A percentile compares a stretch with the other conserved stretches of the same genome.
Evolutionary conservation across 225 moss, liverwort and hornwort species (phyloP).

Genomic region (Thuidium tamariscinum): DNA sequence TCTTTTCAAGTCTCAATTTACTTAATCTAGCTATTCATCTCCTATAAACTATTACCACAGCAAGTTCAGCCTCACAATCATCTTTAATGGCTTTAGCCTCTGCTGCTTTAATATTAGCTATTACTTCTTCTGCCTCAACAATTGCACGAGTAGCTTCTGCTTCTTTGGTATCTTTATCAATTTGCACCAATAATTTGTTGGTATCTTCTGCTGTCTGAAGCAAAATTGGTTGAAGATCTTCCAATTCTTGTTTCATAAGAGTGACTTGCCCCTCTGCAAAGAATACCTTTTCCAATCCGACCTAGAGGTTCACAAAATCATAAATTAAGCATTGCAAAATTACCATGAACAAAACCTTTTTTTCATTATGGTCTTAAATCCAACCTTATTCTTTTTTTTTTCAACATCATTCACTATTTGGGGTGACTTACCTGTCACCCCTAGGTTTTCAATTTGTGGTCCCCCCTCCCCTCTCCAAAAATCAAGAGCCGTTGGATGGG

Average conservation of each 20-base stretch:
- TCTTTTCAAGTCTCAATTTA: not conserved
- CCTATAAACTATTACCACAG: conserved; percentile 29
- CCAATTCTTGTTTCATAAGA: conserved; percentile 68
- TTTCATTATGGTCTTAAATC: not conserved
- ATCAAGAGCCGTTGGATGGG: too few relatives aligned
- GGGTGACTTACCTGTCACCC: too few relatives aligned
- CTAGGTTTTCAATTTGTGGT: too few relatives aligned
- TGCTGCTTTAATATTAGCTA: conserved; percentile 55
- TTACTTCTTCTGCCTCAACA: conserved; percentile 60
- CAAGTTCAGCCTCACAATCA: conserved; percentile 73
- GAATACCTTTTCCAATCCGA: conserved; percentile 63
- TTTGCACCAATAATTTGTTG: conserved; percentile 30
- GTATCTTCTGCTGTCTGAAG: conserved; percentile 53
- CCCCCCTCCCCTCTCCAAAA: too few relatives aligned
- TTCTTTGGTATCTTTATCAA: conserved; percentile 56
- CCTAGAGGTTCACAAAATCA: not conserved
- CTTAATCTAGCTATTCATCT: not conserved
- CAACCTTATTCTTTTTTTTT: not conserved
- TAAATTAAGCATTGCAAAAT: not conserved
- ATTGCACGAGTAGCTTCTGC: conserved; percentile 46
- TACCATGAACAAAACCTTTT: rapidly evolving
- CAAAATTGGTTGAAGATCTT: conserved; percentile 57
- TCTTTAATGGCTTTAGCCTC: conserved; percentile 73
- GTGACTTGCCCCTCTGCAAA: conserved; percentile 72
- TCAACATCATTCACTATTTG: too few relatives aligned